Evolutionary conservation across 2,329 filamentous ascomycete genomes (phyloP), one percentile per base, ranked within the genome.

Genomic region (Ophiostoma sp.): DNA sequence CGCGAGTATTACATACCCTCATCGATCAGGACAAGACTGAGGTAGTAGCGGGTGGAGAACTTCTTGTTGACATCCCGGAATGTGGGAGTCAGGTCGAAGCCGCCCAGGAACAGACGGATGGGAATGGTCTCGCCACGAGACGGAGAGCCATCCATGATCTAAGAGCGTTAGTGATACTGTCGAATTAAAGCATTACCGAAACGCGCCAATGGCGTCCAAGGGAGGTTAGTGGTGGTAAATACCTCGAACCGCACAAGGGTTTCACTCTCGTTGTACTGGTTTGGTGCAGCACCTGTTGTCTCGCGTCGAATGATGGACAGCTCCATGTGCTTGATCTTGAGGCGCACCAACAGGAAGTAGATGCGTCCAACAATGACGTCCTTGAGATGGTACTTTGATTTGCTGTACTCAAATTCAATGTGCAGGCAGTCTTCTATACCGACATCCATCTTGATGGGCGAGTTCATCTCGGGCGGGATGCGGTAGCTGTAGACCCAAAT

Each of bases 241-340:
- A 92, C 90, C 87, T 99, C 95, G 76, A 99, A 99, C 74, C 96
- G 89, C 71, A 99, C 95, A 76, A 99, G 82, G 2, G 95, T 99
- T 82, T 99, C 95, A 81, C 94, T 98, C 83, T 99, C 96, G 79
- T 99, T 99, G 82, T 99, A 99, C 81, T 99, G 96, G 79, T 99
- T 99, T 7, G 95, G 95, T 31, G 95, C 93, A 5, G 93, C 93
- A 70, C 96, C 95, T 0, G 95, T 99, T 2, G 95, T 99, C 82
- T 99, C 95, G 76, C 96, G 86, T 75, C 96, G 87, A 79, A 99
- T 99, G 76, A 99, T 99, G 75, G 93, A 97, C 73, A 99, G 83
- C 83, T 99, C 95, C 95, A 99, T 99, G 81, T 99, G 95, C 82
- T 98, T 97, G 80, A 99, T 99, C 88, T 99, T 99, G 79, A 99